These are phyloP conservation scores for Acrodontium crateriforme DNA, from an alignment of 2,329 filamentous ascomycete genomes.

Conservation along the genomic window DNA sequence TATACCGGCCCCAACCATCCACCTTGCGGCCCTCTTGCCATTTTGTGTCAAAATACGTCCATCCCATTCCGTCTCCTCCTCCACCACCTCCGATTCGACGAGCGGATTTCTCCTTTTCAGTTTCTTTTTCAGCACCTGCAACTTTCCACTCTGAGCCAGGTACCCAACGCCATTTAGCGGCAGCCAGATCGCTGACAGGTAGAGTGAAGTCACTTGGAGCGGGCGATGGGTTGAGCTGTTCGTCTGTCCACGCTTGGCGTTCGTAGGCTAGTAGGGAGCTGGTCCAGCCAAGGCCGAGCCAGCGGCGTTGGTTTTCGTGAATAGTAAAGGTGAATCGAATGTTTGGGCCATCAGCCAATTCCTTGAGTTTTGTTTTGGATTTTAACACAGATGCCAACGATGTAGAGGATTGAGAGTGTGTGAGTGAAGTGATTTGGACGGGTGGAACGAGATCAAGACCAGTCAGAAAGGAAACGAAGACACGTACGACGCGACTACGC, in stretches of 20 bases:
- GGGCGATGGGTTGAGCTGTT: constrained; percentile 72
- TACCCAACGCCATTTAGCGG: constrained; percentile 66
- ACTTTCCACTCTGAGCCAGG: constrained; percentile 75
- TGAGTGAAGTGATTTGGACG: constrained; percentile 21
- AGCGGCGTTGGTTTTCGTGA: constrained; percentile 90
- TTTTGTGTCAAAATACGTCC: constrained; percentile 98
- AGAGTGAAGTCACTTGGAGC: constrained; percentile 58
- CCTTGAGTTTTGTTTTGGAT: constrained; percentile 23
- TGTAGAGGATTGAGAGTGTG: constrained; percentile 31
- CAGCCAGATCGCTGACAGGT: constrained; percentile 51
- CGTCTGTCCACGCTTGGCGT: constrained; percentile 83
- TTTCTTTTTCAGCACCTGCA: constrained; percentile 53
- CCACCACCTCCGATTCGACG: constrained; percentile 16
- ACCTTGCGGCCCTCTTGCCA: constrained; percentile 82
- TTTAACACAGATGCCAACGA: constrained; percentile 25
- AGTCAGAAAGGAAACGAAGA: constrained; percentile 57
- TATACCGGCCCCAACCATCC: constrained; percentile 92
- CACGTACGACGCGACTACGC: constrained; percentile 66
- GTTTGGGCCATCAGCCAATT: constrained; percentile 42
- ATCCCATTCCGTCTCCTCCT: constrained; percentile 52
- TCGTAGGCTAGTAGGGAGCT: constrained; percentile 84
- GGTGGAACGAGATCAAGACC: constrained; percentile 57
- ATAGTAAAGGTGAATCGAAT: constrained; percentile 94
- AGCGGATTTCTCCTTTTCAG: constrained; percentile 10
- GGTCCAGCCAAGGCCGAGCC: constrained; percentile 93